These are phyloP conservation scores for Brassica rapa DNA, from an alignment of 345 rosid genomes.

Conservation along the genomic window DNA sequence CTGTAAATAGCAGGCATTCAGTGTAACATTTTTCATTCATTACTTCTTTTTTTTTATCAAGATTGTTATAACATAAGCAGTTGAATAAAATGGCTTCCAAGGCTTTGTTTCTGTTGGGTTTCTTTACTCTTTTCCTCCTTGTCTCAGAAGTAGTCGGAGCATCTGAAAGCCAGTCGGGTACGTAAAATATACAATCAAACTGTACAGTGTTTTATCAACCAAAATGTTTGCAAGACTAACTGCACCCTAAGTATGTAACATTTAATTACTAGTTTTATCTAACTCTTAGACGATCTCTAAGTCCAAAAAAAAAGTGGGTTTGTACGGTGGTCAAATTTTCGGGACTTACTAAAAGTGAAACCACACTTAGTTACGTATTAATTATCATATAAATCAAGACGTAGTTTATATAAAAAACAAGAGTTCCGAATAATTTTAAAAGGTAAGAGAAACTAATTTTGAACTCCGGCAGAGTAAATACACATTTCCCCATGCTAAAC, in stretches of 20 bases:
- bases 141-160: constrained; percentile 16
- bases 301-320: too few relatives aligned
- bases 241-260: background rate
- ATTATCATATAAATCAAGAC: too few relatives aligned
- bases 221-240: background rate
- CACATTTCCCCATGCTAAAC: background rate
- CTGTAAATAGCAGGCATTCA: background rate
- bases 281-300: background rate
- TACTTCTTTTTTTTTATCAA: background rate
- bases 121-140: constrained; percentile 26
- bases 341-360: too few relatives aligned
- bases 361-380: too few relatives aligned
- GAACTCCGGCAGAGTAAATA: too few relatives aligned
- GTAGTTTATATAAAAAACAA: background rate
- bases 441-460: too few relatives aligned
- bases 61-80: background rate
- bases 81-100: constrained; percentile 31
- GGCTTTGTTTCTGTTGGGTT: constrained; percentile 29
- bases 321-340: too few relatives aligned
- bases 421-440: too few relatives aligned
- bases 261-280: background rate
- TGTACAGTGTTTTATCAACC: background rate
- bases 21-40: background rate
- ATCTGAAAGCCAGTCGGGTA: constrained; percentile 20
- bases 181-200: background rate